Conservation (phyloP, 2,329 filamentous ascomycete species). For the Botrytis fragariae region DNA sequence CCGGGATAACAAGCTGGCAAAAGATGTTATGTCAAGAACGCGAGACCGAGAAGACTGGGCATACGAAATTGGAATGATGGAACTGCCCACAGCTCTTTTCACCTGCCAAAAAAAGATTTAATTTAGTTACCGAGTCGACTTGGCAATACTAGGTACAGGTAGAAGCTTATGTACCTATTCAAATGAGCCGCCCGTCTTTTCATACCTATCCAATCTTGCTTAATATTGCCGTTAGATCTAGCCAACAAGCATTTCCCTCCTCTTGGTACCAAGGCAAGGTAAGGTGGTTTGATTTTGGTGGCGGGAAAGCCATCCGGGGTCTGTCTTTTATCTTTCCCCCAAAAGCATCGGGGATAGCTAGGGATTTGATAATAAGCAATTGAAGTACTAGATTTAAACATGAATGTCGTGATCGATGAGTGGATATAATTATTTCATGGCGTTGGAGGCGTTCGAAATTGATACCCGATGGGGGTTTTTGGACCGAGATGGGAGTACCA, state of each 20-base stretch:
- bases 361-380: background rate
- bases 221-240: background rate
- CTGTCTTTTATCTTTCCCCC: background rate
- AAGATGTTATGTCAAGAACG: background rate
- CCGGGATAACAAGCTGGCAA: background rate
- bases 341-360: background rate
- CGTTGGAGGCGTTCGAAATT: background rate
- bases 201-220: background rate
- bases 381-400: background rate
- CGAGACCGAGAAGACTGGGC: background rate
- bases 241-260: background rate
- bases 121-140: background rate
- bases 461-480: background rate
- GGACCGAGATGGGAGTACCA: background rate
- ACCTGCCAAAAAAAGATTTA: constrained; percentile 4
- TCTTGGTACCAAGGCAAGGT: background rate
- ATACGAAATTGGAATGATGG: background rate
- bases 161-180: background rate
- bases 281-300: background rate
- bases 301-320: background rate
- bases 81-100: background rate
- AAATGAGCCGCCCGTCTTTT: background rate
- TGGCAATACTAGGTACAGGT: background rate
- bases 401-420: constrained; percentile 2
- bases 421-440: background rate